Evolutionary conservation across 2,329 filamentous ascomycete genomes (phyloP), one percentile per base, ranked within the genome.

Genomic region (Cercospora sp.): DNA sequence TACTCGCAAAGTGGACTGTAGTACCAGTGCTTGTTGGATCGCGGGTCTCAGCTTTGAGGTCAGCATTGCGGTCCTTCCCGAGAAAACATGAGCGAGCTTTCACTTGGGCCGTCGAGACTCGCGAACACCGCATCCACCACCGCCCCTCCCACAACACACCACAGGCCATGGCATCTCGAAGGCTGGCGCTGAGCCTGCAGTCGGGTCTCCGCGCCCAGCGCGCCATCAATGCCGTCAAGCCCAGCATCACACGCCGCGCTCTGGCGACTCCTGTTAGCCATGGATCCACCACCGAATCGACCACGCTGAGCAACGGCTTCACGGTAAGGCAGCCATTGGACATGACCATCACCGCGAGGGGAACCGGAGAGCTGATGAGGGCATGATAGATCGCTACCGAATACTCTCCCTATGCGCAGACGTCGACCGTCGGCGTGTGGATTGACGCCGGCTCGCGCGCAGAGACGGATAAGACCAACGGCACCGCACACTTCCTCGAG

Each of bases 401-500:
- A 83, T 91, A 98, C 86, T 97, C 94, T 73, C 95, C 94, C 77
- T 98, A 93, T 88, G 94, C 94, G 79, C 94, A 98, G 87, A 98
- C 95, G 71, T 97, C 94, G 78, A 98, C 94, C 66, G 94, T 98
- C 78, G 95, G 95, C 81, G 93, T 99, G 75, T 99, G 95, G 94
- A 99, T 99, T 82, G 96, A 99, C 85, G 94, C 96, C 82, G 95
- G 95, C 81, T 97, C 93, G 83, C 89, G 95, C 83, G 93, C 95
- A 82, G 95, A 99, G 88, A 99, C 95, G 77, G 90, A 95, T 85
- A 93, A 93, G 89, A 98, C 92, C 80, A 99, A 98, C 86, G 95
- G 95, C 84, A 99, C 95, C 78, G 95, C 95, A 80, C 95, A 99
- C 86, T 99, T 99, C 88, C 89, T 99, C 78, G 95, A 99, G 88